Base-by-base conservation (phyloP, 2,329 filamentous ascomycete genomes). In the Aquanectria penicillioides region DNA sequence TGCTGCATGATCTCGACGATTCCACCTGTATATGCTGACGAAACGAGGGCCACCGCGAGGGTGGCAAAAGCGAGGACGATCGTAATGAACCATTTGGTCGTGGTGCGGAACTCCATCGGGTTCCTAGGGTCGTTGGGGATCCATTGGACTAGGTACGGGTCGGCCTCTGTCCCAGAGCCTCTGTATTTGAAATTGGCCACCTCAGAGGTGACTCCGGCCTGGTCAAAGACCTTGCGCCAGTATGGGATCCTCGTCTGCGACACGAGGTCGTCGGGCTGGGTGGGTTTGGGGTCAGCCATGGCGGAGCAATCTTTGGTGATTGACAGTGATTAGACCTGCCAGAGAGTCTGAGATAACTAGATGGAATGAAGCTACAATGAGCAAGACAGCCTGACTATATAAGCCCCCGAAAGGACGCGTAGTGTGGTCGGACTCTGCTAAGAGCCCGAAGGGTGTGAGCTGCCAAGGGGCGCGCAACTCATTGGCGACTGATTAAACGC, bases 41-140 rank as follows among this genome's bases (percentile, higher is more conserved):
- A 46, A 4, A 46, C 41, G 17, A 46, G 17, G 4, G 41, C 41
- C 17, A 46, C 41, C 7, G 41, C 41, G 3, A 46, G 41, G 11
- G 41, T 46, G 5, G 41, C 41, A 10, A 46, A 31, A 7, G 41
- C 41, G 7, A 46, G 26, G 1, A 13, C 23, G 26, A 46, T 46
- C 11, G 41, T 46, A 9, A 46, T 46, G 41, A 46, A 46, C 41
- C 41, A 46, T 15, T 33, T 46, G 4, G 41, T 46, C 12, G 17
- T 13, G 6, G 41, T 46, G 41, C 41, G 29, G 18, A 46, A 46
- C 17, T 31, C 26, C 41, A 46, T 46, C 12, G 41, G 41, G 41
- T 46, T 33, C 23, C 41, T 17, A 20, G 41, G 41, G 7, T 46
- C 41, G 15, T 46, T 46, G 18, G 26, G 41, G 28, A 33, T 46